phyloP scores from a whole-genome alignment of 768 basidiomycete genomes.

The Tulasnella sp. region DNA sequence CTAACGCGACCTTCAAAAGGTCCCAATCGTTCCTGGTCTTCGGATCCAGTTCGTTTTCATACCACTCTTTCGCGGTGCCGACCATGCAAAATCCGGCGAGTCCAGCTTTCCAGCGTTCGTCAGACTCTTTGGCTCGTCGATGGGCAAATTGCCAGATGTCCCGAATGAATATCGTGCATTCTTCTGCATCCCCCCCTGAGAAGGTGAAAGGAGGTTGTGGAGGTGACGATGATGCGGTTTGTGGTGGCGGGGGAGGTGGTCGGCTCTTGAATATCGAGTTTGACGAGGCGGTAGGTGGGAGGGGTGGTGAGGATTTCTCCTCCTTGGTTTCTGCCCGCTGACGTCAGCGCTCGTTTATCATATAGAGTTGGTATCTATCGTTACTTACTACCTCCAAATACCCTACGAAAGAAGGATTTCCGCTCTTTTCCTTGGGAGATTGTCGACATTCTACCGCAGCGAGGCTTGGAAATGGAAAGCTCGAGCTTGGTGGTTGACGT shows the following conservation, averaged over 20 bases:
- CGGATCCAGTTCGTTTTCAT: neutral
- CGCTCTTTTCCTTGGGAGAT: constrained; percentile 2
- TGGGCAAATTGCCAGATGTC: neutral
- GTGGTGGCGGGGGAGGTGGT: neutral
- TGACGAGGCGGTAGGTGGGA: neutral
- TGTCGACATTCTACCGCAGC: neutral
- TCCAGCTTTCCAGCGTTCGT: neutral
- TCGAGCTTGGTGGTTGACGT: neutral
- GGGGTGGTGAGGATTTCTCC: neutral
- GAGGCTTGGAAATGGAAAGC: neutral
- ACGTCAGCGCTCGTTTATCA: neutral
- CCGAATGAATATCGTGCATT: neutral
- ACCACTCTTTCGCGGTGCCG: neutral
- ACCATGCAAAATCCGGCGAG: neutral
- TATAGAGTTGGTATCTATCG: neutral
- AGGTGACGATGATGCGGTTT: neutral
- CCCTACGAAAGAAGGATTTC: neutral
- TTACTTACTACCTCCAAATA: neutral
- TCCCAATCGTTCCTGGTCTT: neutral
- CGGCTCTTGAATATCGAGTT: neutral
- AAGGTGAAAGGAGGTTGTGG: neutral
- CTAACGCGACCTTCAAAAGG: neutral
- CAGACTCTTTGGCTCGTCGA: neutral
- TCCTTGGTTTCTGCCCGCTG: neutral
- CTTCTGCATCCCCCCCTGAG: neutral